A percentile compares a stretch with the other conserved stretches of the same genome.
Conservation (phyloP, 163 green algal species). For the Scenedesmus sp. region DNA sequence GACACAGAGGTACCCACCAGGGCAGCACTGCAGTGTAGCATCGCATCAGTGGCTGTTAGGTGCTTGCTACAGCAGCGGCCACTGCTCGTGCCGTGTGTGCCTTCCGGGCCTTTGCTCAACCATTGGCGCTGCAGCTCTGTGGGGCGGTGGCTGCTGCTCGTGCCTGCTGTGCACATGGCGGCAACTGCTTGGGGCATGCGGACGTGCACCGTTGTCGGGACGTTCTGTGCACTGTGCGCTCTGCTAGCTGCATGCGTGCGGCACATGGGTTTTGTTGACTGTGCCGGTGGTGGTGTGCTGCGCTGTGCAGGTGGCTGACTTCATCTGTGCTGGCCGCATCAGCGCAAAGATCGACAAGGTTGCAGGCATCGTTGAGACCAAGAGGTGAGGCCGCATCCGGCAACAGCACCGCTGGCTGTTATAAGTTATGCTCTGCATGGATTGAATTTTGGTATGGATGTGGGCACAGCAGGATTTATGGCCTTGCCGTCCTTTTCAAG, state of each 20-base stretch:
- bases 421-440: background rate
- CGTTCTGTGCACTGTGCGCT: too few relatives aligned
- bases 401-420: too few relatives aligned
- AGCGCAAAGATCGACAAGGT: slow-evolving; percentile 98
- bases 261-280: too few relatives aligned
- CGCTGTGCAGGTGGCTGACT: slow-evolving; percentile 71
- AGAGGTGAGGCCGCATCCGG: slow-evolving; percentile 76
- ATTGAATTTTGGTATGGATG: too few relatives aligned
- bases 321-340: slow-evolving; percentile 95
- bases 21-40: background rate
- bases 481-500: too few relatives aligned
- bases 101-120: too few relatives aligned
- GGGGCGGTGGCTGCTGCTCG: background rate
- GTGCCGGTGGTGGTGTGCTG: background rate
- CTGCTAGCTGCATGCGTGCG: too few relatives aligned
- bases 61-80: background rate
- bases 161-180: background rate
- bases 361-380: slow-evolving; percentile 95
- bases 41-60: background rate
- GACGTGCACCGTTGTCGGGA: too few relatives aligned
- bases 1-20: slow-evolving; percentile 89
- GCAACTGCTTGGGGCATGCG: too few relatives aligned
- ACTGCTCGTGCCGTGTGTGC: background rate
- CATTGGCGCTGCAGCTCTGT: background rate
- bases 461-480: too few relatives aligned